These are phyloP conservation scores for Tuber borchii DNA, from an alignment of 495 filamentous ascomycete genomes.

Conservation along the genomic window DNA sequence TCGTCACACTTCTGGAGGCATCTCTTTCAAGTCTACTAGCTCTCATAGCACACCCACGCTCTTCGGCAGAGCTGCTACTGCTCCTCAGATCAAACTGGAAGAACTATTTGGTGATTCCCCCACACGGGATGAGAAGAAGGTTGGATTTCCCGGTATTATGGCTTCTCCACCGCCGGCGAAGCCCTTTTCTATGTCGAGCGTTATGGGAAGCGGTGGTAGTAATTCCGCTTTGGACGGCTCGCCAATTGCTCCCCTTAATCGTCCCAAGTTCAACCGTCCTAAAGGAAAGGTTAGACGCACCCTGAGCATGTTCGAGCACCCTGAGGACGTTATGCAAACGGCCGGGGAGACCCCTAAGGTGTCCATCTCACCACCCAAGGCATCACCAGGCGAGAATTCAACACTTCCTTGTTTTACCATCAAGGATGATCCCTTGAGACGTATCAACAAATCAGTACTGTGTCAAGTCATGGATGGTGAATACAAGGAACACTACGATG, in stretches of 20 bases:
- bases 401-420: constrained; percentile 77
- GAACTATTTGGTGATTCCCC: constrained; percentile 37
- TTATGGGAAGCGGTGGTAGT: constrained; percentile 44
- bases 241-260: constrained; percentile 60
- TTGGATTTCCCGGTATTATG: constrained; percentile 28
- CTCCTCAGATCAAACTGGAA: constrained; percentile 37
- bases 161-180: constrained; percentile 55
- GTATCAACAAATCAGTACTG: constrained; percentile 73
- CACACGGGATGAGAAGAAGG: constrained; percentile 31
- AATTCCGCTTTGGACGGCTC: constrained; percentile 58
- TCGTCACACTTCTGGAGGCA: constrained; percentile 24
- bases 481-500: constrained; percentile 64
- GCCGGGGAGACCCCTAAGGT: constrained; percentile 54
- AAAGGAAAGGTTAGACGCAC: constrained; percentile 85
- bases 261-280: constrained; percentile 65
- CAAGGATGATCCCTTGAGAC: constrained; percentile 76
- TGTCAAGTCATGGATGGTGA: constrained; percentile 80
- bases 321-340: constrained; percentile 73
- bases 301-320: constrained; percentile 93
- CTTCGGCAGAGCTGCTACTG: constrained; percentile 24
- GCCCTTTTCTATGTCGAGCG: constrained; percentile 48
- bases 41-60: constrained; percentile 23
- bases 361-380: constrained; percentile 44
- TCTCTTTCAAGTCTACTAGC: constrained; percentile 32
- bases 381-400: constrained; percentile 51